phyloP scores from a whole-genome alignment of 2,329 filamentous ascomycete species.

The Dactylellina parvicollis region DNA sequence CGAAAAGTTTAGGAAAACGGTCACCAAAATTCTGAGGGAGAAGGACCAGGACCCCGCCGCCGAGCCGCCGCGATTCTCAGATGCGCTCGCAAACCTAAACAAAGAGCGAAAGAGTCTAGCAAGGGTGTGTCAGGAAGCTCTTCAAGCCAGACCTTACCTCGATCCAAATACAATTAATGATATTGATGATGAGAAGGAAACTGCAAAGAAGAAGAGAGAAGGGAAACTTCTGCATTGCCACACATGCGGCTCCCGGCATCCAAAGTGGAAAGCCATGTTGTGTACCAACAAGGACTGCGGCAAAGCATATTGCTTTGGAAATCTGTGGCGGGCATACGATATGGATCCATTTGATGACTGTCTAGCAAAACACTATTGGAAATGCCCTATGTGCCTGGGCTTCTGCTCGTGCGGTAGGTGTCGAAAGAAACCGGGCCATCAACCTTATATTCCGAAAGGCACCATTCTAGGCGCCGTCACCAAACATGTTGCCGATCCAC shows the following conservation, averaged over 20 bases:
- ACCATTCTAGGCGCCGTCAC: slow-evolving; percentile 92
- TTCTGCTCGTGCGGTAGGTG: slow-evolving; percentile 90
- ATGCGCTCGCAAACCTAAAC: slow-evolving; percentile 72
- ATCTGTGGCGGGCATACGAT: slow-evolving; percentile 89
- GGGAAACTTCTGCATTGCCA: slow-evolving; percentile 75
- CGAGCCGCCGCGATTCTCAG: slow-evolving; percentile 74
- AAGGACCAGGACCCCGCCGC: slow-evolving; percentile 68
- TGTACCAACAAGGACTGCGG: slow-evolving; percentile 77
- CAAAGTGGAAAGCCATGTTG: slow-evolving; percentile 82
- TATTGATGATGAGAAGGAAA: slow-evolving; percentile 62
- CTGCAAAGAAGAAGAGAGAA: slow-evolving; percentile 63
- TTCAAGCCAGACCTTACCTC: slow-evolving; percentile 77
- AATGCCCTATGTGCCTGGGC: slow-evolving; percentile 84
- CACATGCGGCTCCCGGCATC: slow-evolving; percentile 81
- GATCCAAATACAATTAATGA: slow-evolving; percentile 67
- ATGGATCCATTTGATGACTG: slow-evolving; percentile 78
- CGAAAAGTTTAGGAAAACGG: slow-evolving; percentile 81
- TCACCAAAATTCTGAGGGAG: slow-evolving; percentile 77
- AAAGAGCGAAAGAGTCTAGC: slow-evolving; percentile 79
- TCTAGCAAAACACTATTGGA: slow-evolving; percentile 83
- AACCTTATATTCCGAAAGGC: slow-evolving; percentile 84
- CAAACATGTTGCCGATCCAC: slow-evolving; percentile 84
- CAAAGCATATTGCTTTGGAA: slow-evolving; percentile 89
- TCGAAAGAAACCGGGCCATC: slow-evolving; percentile 73
- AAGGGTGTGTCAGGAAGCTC: slow-evolving; percentile 91